Conservation (phyloP, 495 filamentous ascomycete species). For the Astrothelium subdiscretum region DNA sequence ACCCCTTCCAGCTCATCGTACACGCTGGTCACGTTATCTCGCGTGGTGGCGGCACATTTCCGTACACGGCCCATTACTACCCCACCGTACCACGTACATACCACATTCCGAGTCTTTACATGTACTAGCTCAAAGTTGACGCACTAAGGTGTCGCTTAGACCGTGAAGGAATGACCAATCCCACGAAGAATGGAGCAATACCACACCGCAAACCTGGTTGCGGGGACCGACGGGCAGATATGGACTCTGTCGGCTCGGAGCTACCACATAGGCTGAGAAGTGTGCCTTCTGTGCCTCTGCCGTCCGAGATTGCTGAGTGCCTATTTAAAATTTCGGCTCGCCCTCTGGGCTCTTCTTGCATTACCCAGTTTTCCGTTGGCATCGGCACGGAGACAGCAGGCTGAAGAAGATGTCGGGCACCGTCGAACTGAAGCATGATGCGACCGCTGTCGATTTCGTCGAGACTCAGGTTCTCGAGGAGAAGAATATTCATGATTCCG, state of each 20-base stretch:
- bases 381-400: background rate
- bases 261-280: conserved; percentile 1
- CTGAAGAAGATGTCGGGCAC: background rate
- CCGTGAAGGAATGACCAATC: background rate
- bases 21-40: background rate
- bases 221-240: background rate
- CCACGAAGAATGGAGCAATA: background rate
- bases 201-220: background rate
- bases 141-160: background rate
- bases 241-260: background rate
- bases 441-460: conserved; percentile 2
- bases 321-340: background rate
- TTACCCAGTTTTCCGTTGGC: background rate
- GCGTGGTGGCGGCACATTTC: background rate
- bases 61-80: background rate
- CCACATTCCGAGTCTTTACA: background rate
- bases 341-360: background rate
- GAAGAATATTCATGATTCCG: conserved; percentile 17
- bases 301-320: background rate
- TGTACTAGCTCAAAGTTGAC: background rate
- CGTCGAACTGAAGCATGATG: conserved; percentile 1
- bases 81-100: no score
- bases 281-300: background rate
- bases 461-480: conserved; percentile 1
- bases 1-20: background rate